A percentile compares a stretch with the other conserved stretches of the same genome.
Conservation (phyloP, 2,329 filamentous ascomycete genomes). For the Sporothrix globosa region DNA sequence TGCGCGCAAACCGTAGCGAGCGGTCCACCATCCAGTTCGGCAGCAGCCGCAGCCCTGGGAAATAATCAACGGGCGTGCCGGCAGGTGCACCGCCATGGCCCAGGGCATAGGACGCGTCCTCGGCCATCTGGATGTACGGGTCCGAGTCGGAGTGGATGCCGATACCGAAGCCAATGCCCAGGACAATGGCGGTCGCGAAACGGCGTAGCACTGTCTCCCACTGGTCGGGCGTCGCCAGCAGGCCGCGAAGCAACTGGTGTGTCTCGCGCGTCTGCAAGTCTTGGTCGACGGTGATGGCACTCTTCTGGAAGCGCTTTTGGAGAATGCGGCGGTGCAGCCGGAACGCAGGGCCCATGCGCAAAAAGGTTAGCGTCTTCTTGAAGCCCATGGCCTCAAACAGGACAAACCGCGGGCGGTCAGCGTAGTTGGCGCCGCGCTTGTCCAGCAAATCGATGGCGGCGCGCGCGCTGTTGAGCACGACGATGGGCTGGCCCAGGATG, state of each 20-base stretch:
- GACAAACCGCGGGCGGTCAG: constrained; percentile 51
- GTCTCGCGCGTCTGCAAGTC: constrained; percentile 42
- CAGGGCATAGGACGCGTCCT: constrained; percentile 34
- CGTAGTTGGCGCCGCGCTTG: constrained; percentile 51
- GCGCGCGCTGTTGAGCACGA: constrained; percentile 47
- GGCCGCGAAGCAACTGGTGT: constrained; percentile 40
- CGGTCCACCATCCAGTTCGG: constrained; percentile 33
- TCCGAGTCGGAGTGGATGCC: constrained; percentile 45
- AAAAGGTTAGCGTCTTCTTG: constrained; percentile 50
- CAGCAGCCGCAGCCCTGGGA: constrained; percentile 34
- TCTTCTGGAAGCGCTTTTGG: constrained; percentile 42
- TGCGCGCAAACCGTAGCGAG: constrained; percentile 32
- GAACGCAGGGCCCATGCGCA: constrained; percentile 47
- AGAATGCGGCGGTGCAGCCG: constrained; percentile 48
- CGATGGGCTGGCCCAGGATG: constrained; percentile 45
- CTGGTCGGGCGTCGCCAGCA: constrained; percentile 41
- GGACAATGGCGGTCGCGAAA: constrained; percentile 49
- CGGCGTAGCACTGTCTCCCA: constrained; percentile 47
- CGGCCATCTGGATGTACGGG: constrained; percentile 48
- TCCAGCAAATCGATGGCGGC: constrained; percentile 52
- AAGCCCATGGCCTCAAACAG: constrained; percentile 48
- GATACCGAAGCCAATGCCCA: constrained; percentile 52
- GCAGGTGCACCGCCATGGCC: constrained; percentile 35
- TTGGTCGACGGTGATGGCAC: constrained; percentile 41
- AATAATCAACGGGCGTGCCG: constrained; percentile 36